A percentile compares a stretch with the other conserved stretches of the same genome.
phyloP scores from a whole-genome alignment of 345 rosid genomes.

The Fremontodendron californicum region DNA sequence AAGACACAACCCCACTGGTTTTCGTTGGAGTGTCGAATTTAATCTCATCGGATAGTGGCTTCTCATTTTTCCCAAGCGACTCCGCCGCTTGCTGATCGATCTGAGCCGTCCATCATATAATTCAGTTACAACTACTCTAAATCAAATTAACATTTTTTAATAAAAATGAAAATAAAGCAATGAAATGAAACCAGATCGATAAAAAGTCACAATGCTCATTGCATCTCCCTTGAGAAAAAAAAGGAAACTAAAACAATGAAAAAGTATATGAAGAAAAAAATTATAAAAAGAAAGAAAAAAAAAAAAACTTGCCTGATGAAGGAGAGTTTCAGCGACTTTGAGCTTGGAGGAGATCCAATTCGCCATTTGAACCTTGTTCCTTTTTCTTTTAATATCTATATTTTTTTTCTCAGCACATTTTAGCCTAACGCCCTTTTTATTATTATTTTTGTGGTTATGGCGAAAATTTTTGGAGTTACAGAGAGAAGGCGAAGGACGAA shows the following conservation, averaged over 20 bases:
- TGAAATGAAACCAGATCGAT: not conserved
- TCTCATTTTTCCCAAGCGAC: slow-evolving; percentile 73
- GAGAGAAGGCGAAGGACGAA: not conserved
- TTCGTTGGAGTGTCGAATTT: slow-evolving; percentile 40
- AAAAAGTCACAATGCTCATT: not conserved
- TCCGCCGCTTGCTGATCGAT: slow-evolving; percentile 96
- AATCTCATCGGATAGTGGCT: slow-evolving; percentile 48
- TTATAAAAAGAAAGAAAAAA: not conserved
- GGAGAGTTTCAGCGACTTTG: slow-evolving; percentile 83
- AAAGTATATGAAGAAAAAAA: not conserved
- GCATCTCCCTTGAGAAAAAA: not conserved
- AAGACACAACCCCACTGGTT: slow-evolving; percentile 51
- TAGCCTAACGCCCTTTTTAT: not conserved
- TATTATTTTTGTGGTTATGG: no score
- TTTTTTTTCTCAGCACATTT: not conserved
- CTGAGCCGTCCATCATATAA: slow-evolving; percentile 38
- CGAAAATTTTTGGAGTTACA: no score
- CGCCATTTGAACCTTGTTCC: slow-evolving; percentile 43
- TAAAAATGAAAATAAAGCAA: not conserved
- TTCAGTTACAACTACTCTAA: slow-evolving; percentile 19
- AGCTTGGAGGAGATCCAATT: slow-evolving; percentile 94
- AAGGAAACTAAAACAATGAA: not conserved
- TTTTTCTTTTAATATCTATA: not conserved
- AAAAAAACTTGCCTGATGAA: slow-evolving; percentile 58
- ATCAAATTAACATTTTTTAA: not conserved